Evolutionary conservation across 495 filamentous ascomycete species (phyloP).

Genomic region (Pyrenula massariospora): DNA sequence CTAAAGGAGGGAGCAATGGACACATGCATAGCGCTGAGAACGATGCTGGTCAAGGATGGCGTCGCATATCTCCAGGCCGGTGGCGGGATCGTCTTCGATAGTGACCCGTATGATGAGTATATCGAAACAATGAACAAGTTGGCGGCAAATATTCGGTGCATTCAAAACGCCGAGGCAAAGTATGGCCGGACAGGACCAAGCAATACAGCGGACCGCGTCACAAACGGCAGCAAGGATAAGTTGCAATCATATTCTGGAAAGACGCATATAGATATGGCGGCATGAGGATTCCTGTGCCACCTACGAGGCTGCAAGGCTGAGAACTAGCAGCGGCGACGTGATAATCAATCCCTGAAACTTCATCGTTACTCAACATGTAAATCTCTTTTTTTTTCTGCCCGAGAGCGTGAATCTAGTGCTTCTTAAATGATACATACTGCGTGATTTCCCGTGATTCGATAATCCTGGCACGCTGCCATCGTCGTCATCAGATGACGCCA

Average conservation of each 20-base stretch:
- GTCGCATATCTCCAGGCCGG: slow-evolving; percentile 89
- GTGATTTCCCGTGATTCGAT: too few relatives aligned
- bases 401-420: too few relatives aligned
- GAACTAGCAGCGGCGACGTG: too few relatives aligned
- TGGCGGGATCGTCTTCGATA: slow-evolving; percentile 97
- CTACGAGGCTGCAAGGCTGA: not conserved
- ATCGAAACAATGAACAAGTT: slow-evolving; percentile 97
- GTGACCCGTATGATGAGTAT: slow-evolving; percentile 87
- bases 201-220: too few relatives aligned
- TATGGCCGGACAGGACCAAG: slow-evolving; percentile 34
- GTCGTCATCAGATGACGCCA: not conserved
- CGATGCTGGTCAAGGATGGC: slow-evolving; percentile 88
- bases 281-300: too few relatives aligned
- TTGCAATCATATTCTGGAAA: not conserved
- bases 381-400: too few relatives aligned
- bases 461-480: too few relatives aligned
- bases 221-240: not conserved
- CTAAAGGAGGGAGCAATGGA: slow-evolving; percentile 80
- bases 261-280: not conserved
- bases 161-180: slow-evolving; percentile 68
- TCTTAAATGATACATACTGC: too few relatives aligned
- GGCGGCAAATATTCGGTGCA: slow-evolving; percentile 75
- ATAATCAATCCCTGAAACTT: too few relatives aligned
- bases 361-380: too few relatives aligned
- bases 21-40: slow-evolving; percentile 94